Evolutionary conservation across 2,329 filamentous ascomycete genomes (phyloP), one percentile per base, ranked within the genome.

Genomic region (Zymoseptoria passerinii): DNA sequence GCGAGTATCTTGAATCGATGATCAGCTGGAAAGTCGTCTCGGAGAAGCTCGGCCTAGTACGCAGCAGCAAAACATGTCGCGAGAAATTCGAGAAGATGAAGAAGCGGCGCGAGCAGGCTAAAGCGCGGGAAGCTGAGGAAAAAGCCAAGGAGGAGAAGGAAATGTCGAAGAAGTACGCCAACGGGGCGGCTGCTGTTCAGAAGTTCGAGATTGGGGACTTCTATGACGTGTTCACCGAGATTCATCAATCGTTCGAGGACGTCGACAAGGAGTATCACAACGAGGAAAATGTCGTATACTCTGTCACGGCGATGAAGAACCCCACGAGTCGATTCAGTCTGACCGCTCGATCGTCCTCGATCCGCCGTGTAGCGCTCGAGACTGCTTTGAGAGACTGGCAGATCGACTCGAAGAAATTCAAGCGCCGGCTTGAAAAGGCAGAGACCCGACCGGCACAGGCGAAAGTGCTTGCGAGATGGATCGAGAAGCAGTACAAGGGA

Each of bases 21-120:
- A 78, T 90, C 61, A 82, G 87, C 65, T 91, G 87, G 87, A 76
- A 80, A 53, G 70, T 76, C 8, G 82, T 91, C 23, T 86, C 84
- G 64, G 74, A 82, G 59, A 78, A 78, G 56, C 85, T 91, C 81
- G 78, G 75, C 13, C 76, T 78, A 52, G 83, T 77, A 8, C 79
- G 88, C 50, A 87, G 81, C 61, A 80, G 84, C 2, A 78, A 88
- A 23, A 86, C 89, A 69, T 90, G 87, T 68, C 77, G 80, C 27
- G 78, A 78, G 27, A 90, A 91, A 68, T 90, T 86, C 84, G 82
- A 81, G 59, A 71, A 75, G 28, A 63, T 83, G 18, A 71, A 74
- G 54, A 67, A 70, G n/a, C n/a, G 68, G 72, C 44, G 70, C 68
- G 50, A 63, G 35, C 35, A 44, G 35, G 35, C 35, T 40, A 61